Base-by-base conservation (phyloP, 176 grass and related monocot species). In the Zoysia japonica region DNA sequence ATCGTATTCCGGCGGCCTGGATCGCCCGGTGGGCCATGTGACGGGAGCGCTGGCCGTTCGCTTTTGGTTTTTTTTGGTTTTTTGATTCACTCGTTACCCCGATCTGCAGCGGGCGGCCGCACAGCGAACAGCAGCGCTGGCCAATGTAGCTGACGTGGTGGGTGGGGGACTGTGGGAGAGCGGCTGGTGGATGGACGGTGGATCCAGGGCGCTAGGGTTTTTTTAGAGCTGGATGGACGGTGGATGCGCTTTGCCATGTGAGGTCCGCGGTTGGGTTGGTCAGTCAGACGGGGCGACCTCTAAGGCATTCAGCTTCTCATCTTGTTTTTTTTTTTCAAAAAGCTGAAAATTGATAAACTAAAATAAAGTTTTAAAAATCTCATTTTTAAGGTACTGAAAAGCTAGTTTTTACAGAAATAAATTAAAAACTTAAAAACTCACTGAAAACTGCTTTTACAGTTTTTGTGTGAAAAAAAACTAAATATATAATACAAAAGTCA, bases 131-230 rank as follows among this genome's bases (percentile, higher is more conserved):
- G 79, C 35, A 28, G 36, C 1, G 0, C 35, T 5, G 36, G 19
- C 57, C 0, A 49, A 38, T 47, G 78, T 55, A 11, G 59, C 45
- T 50, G 68, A 74, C 70, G 70, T 43, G 86, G 80, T 71, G 46
- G 52, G 36, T 50, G 16, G 36, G 47, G 47, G 62, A 11, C 2
- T 49, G 8, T 2, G 7, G 46, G 1, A 28, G 39, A 6, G 17
- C 47, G 63, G 11, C 42, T 39, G 14, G 13, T 46, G 53, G 9
- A 8, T 70, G 47, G 8, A 74, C 70, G 70, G 60, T 37, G 60
- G 70, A 74, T 74, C 37, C 17, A 1, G 35, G 48, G 50, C 5
- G 49, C 43, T 79, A 69, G 77, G 77, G 77, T 68, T 79, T 79
- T 12, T 68, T 79, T 52, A 2, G 4, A 12, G 4, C 20, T 6